Percentiles rank a stretch among this genome's conserved stretches.
phyloP scores from a whole-genome alignment of 106 monocot genomes.

The Triglochin maritima region DNA sequence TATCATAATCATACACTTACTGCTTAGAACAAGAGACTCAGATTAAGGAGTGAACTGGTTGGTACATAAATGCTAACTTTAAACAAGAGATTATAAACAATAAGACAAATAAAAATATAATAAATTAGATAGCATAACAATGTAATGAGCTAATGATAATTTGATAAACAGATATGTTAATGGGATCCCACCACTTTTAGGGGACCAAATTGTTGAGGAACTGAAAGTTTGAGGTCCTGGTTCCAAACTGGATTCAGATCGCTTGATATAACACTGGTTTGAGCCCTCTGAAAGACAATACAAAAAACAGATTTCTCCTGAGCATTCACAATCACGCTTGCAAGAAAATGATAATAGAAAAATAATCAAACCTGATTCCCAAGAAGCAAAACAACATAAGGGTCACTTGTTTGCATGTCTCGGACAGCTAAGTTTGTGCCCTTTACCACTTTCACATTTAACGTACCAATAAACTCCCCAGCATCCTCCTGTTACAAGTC shows the following conservation, averaged over 20 bases:
- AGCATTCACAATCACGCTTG: no score
- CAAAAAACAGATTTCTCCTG: neutral
- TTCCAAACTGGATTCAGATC: slow-evolving; percentile 89
- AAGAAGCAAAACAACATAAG: no score
- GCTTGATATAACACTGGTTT: slow-evolving; percentile 64
- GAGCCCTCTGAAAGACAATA: slow-evolving; percentile 38
- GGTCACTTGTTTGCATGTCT: no score
- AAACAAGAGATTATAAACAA: neutral
- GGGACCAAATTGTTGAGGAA: slow-evolving; percentile 57
- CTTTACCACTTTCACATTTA: no score
- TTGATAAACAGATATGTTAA: neutral
- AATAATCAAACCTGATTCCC: no score
- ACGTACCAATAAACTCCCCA: no score
- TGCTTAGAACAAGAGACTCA: slow-evolving; percentile 12
- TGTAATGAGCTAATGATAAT: neutral
- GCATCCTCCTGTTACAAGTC: no score
- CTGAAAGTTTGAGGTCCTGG: slow-evolving; percentile 65
- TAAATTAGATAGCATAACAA: neutral
- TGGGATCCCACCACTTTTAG: slow-evolving; percentile 58
- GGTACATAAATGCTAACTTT: neutral
- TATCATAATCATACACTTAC: slow-evolving; percentile 85
- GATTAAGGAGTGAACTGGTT: neutral
- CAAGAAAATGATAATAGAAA: no score
- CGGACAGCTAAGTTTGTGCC: no score
- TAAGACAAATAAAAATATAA: neutral